A percentile compares a stretch with the other conserved stretches of the same genome.
These are phyloP conservation scores for Discostella stelligeroides DNA, from an alignment of 108 stramenopile genomes.

Conservation along the genomic window DNA sequence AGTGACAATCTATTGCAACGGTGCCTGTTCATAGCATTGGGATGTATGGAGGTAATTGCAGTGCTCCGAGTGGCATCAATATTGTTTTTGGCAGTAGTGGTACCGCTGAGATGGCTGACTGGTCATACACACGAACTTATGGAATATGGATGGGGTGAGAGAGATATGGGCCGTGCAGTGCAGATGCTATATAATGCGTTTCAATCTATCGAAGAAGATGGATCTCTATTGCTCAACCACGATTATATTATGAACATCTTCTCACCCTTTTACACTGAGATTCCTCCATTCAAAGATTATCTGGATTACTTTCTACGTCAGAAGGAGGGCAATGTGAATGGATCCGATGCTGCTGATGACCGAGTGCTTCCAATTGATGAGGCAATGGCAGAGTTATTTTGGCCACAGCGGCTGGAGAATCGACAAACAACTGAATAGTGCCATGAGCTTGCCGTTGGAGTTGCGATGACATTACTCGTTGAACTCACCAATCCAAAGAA, in stretches of 20 bases:
- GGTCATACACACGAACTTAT: slow-evolving; percentile 9
- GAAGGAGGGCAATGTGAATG: slow-evolving; percentile 13
- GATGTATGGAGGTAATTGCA: slow-evolving; percentile 15
- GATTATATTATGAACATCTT: too few species aligned
- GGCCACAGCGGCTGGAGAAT: background rate
- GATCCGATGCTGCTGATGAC: background rate
- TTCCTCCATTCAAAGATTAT: slow-evolving; percentile 10
- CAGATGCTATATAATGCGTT: slow-evolving; percentile 4
- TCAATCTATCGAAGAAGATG: slow-evolving; percentile 7
- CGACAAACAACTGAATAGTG: background rate
- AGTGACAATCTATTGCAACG: slow-evolving; percentile 7
- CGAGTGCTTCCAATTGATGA: too few species aligned
- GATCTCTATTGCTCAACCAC: background rate
- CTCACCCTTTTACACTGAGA: too few species aligned
- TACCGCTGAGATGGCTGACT: slow-evolving; percentile 21
- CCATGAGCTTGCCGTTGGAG: background rate
- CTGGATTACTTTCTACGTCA: background rate
- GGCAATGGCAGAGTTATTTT: slow-evolving; percentile 3
- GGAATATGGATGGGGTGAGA: slow-evolving; percentile 12
- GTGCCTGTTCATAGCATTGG: slow-evolving; percentile 5
- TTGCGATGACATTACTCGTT: background rate
- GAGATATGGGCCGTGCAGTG: slow-evolving; percentile 8
- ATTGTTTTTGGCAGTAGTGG: slow-evolving; percentile 7
- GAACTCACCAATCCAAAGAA: background rate
- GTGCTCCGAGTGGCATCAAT: slow-evolving; percentile 21